Percentiles rank a stretch among this genome's conserved stretches.
Evolutionary conservation across 805 yeast genomes (phyloP).

Genomic region (Lipomyces chichibuensis): DNA sequence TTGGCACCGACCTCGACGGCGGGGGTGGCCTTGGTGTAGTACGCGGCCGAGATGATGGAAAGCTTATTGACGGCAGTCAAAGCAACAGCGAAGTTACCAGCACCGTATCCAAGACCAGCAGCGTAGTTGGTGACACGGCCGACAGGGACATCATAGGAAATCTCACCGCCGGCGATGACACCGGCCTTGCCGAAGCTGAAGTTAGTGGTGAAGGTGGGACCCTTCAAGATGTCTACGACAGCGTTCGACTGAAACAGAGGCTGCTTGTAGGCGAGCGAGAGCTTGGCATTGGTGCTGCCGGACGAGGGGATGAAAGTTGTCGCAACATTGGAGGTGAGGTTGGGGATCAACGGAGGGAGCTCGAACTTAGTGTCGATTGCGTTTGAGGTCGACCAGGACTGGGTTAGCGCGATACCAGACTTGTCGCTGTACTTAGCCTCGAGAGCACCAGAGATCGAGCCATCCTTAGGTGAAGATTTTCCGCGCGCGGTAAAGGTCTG

Average conservation of each 20-base stretch:
- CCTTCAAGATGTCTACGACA: conserved; percentile 91
- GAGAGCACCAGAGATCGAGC: conserved; percentile 81
- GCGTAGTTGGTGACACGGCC: conserved; percentile 94
- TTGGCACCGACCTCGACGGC: conserved; percentile 96
- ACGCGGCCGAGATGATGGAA: conserved; percentile 88
- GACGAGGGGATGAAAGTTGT: conserved; percentile 86
- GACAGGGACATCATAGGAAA: conserved; percentile 91
- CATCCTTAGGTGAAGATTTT: conserved; percentile 74
- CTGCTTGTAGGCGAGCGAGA: conserved; percentile 89
- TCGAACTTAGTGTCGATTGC: conserved; percentile 90
- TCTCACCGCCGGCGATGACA: conserved; percentile 94
- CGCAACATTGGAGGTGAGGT: conserved; percentile 87
- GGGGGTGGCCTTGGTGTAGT: conserved; percentile 94
- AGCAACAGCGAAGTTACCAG: conserved; percentile 83
- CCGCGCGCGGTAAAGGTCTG: conserved; percentile 85
- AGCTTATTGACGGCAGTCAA: conserved; percentile 83
- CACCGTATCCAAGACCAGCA: conserved; percentile 89
- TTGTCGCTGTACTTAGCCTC: conserved; percentile 93
- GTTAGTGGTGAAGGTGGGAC: conserved; percentile 95
- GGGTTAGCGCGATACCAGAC: conserved; percentile 89
- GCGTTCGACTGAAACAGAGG: conserved; percentile 92
- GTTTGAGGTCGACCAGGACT: conserved; percentile 97
- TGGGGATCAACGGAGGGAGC: conserved; percentile 86
- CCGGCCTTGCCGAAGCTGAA: conserved; percentile 94
- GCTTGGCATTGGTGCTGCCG: conserved; percentile 77